These are phyloP conservation scores for Liriodendron chinense DNA, from an alignment of 164 flowering plant species.

Conservation along the genomic window DNA sequence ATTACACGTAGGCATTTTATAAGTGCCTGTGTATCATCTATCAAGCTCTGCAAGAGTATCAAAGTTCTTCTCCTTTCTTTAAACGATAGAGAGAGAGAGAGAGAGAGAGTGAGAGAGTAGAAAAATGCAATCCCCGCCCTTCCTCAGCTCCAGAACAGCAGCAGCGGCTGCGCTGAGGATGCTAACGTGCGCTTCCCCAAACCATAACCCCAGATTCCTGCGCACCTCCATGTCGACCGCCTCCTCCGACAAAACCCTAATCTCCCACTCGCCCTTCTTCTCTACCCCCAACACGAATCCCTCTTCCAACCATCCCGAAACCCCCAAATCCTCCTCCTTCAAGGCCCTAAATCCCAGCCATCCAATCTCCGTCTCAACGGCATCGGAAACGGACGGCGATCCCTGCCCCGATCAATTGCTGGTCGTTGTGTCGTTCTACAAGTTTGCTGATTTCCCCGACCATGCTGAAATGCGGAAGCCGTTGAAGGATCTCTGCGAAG, in stretches of 20 bases:
- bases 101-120: neutral
- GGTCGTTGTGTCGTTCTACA: slow-evolving; percentile 93
- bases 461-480: slow-evolving; percentile 72
- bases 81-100: too few species aligned
- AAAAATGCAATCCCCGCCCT: slow-evolving; percentile 26
- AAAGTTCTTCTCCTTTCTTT: too few species aligned
- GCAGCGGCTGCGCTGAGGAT: slow-evolving; percentile 29
- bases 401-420: slow-evolving; percentile 25
- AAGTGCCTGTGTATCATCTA: too few species aligned
- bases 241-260: slow-evolving; percentile 1
- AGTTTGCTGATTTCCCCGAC: slow-evolving; percentile 93
- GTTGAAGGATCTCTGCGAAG: slow-evolving; percentile 75
- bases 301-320: slow-evolving; percentile 1
- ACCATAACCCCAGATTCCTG: slow-evolving; percentile 22
- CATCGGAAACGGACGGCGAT: slow-evolving; percentile 10
- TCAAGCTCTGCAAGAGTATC: too few species aligned
- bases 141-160: slow-evolving; percentile 13
- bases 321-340: slow-evolving; percentile 11
- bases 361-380: slow-evolving; percentile 12
- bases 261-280: neutral
- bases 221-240: slow-evolving; percentile 1
- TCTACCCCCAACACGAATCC: slow-evolving; percentile 4
- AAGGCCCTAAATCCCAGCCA: neutral
- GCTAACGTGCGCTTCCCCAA: slow-evolving; percentile 25
- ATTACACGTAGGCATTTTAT: too few species aligned